phyloP scores from a whole-genome alignment of 164 flowering plant genomes.

The Cinnamomum micranthum region DNA sequence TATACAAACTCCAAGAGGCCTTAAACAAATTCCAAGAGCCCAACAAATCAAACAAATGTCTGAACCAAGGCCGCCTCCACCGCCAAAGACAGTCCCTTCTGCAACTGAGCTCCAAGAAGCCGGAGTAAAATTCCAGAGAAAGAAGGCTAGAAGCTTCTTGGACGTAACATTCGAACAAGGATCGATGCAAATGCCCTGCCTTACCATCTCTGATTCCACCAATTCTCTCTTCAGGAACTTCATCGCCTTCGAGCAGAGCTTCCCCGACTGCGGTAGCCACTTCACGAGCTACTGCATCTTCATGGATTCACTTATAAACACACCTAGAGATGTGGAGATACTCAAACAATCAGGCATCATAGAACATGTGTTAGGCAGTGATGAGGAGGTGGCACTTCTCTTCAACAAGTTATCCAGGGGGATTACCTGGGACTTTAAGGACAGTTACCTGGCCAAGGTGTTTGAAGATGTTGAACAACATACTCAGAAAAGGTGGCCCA shows the following conservation, averaged over 20 bases:
- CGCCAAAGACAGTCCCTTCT: not conserved
- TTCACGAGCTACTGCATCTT: slow-evolving; percentile 21
- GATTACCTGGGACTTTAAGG: slow-evolving; percentile 14
- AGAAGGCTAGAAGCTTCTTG: slow-evolving; percentile 10
- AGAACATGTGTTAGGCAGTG: slow-evolving; percentile 24
- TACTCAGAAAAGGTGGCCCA: slow-evolving; percentile 18
- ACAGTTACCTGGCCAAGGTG: slow-evolving; percentile 17
- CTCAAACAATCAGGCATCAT: slow-evolving; percentile 15
- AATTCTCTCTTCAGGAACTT: slow-evolving; percentile 27
- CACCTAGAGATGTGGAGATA: slow-evolving; percentile 16
- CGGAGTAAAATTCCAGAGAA: slow-evolving; percentile 1
- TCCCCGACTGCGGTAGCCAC: slow-evolving; percentile 14
- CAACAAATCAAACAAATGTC: not conserved
- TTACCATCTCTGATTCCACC: slow-evolving; percentile 21
- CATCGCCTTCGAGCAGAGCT: slow-evolving; percentile 25
- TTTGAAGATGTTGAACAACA: slow-evolving; percentile 14
- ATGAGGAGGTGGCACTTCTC: slow-evolving; percentile 19
- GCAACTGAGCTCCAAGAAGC: not conserved
- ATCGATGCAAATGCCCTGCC: slow-evolving; percentile 15
- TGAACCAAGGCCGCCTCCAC: not conserved
- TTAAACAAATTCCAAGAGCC: not conserved
- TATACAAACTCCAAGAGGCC: no score
- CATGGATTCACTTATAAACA: slow-evolving; percentile 26
- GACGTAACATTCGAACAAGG: slow-evolving; percentile 20
- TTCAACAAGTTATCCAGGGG: slow-evolving; percentile 23